Evolutionary conservation across 2,329 filamentous ascomycete genomes (phyloP), one percentile per base, ranked within the genome.

Genomic region (Colletotrichum cereale): DNA sequence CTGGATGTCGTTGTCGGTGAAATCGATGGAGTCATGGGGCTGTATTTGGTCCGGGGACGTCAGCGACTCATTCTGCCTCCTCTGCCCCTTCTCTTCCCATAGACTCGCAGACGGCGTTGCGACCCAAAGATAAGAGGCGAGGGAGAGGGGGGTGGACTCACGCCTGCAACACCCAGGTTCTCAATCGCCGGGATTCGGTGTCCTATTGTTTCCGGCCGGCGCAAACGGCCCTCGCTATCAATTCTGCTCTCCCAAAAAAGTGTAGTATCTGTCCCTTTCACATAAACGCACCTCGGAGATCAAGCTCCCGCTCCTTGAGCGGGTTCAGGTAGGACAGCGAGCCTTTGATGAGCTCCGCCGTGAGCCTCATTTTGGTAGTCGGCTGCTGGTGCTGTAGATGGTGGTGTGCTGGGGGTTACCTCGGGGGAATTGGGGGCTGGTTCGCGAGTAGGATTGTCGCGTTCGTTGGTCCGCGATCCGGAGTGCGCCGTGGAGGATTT

Each of bases 291-390:
- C 96, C 96, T 97, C 96, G 92, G 79, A 99, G 94, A 88, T 98
- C 95, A 83, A 99, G 91, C 90, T 99, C 96, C 84, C 96, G 94
- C 89, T 99, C 96, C 86, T 96, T 97, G 83, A 99, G 90, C 82
- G 96, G 95, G 85, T 98, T 99, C 85, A 98, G 93, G 88, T 98
- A 99, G 82, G 96, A 98, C 77, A 97, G 92, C 81, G 96, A 97
- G 83, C 90, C 91, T 84, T 94, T 90, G 85, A 99, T 97, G 79
- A 98, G 91, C 83, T 98, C 96, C 77, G 94, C 92, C 74, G 96
- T 98, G 85, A 99, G 91, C 88, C 96, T 92, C 96, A 99, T 98
- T 76, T 80, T 85, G 82, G 77, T 66, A 62, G 70, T 62, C 50
- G 47, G 50, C 69, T 75, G 67, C 12, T 65, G 71, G 71, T 36